Conservation (phyloP, 2,329 filamentous ascomycete genomes). For the Mariannaea sp. region DNA sequence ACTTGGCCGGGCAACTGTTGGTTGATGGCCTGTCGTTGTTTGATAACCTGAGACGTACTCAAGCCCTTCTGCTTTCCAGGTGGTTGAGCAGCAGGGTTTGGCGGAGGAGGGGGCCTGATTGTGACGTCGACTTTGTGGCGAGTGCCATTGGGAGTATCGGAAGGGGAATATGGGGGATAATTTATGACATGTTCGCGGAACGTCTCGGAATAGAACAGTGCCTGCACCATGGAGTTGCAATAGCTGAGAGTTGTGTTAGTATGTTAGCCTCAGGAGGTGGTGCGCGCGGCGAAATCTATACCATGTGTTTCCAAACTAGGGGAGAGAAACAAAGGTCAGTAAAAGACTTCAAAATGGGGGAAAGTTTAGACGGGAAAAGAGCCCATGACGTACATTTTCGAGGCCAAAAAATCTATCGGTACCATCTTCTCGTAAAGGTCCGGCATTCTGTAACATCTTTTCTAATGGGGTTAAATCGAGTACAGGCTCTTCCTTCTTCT, state of each 20-base stretch:
- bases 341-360: background rate
- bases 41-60: constrained; percentile 60
- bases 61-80: constrained; percentile 55
- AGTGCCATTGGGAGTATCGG: constrained; percentile 68
- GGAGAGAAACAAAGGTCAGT: constrained; percentile 47
- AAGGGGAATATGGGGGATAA: constrained; percentile 76
- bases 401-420: constrained; percentile 98
- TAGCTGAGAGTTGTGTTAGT: constrained; percentile 65
- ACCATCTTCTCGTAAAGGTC: constrained; percentile 81
- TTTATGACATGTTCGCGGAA: constrained; percentile 95
- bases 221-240: constrained; percentile 97
- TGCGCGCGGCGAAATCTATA: constrained; percentile 51
- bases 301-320: constrained; percentile 96
- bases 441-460: constrained; percentile 81
- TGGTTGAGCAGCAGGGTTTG: constrained; percentile 45
- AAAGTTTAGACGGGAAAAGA: constrained; percentile 11
- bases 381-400: constrained; percentile 78
- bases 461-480: constrained; percentile 66
- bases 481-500: constrained; percentile 63
- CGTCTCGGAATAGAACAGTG: constrained; percentile 90
- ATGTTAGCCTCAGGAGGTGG: background rate
- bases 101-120: constrained; percentile 62
- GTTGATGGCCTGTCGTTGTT: constrained; percentile 60
- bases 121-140: constrained; percentile 63
- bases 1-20: constrained; percentile 60